phyloP scores from a whole-genome alignment of 2,329 filamentous ascomycete genomes.

The Nannizziopsis arthrosporioides region DNA sequence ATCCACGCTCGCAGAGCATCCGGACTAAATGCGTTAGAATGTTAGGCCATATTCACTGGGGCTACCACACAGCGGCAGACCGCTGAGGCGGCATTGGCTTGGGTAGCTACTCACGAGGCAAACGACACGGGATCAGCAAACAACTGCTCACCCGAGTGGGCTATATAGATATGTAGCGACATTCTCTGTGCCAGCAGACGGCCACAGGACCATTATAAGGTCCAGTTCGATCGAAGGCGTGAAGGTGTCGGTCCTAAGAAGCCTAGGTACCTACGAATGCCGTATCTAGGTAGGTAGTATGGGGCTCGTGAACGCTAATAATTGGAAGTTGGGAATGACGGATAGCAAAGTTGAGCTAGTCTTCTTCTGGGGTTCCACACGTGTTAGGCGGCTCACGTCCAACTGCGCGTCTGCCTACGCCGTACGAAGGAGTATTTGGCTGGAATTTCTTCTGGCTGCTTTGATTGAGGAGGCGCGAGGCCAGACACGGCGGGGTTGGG shows the following conservation, averaged over 20 bases:
- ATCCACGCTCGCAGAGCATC: slow-evolving; percentile 81
- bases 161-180: slow-evolving; percentile 82
- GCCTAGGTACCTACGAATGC: too few species aligned
- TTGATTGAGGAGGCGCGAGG: not conserved
- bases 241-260: too few species aligned
- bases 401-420: not conserved
- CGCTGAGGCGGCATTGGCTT: slow-evolving; percentile 7
- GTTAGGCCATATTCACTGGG: slow-evolving; percentile 14
- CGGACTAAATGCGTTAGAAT: slow-evolving; percentile 43
- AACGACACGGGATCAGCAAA: slow-evolving; percentile 65
- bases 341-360: slow-evolving; percentile 5
- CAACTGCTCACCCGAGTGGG: slow-evolving; percentile 82
- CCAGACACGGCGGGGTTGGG: not conserved
- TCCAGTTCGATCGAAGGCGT: too few species aligned
- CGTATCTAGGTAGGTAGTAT: not conserved
- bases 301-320: slow-evolving; percentile 1
- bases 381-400: not conserved
- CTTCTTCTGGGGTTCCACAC: slow-evolving; percentile 1
- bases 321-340: not conserved
- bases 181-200: slow-evolving; percentile 43
- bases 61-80: slow-evolving; percentile 9
- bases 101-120: slow-evolving; percentile 48
- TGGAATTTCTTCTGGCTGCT: too few species aligned
- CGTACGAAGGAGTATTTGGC: not conserved
- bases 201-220: slow-evolving; percentile 2